These are phyloP conservation scores for Saksenaea oblongispora DNA, from an alignment of 371 early-diverging fungal genomes.

Conservation along the genomic window DNA sequence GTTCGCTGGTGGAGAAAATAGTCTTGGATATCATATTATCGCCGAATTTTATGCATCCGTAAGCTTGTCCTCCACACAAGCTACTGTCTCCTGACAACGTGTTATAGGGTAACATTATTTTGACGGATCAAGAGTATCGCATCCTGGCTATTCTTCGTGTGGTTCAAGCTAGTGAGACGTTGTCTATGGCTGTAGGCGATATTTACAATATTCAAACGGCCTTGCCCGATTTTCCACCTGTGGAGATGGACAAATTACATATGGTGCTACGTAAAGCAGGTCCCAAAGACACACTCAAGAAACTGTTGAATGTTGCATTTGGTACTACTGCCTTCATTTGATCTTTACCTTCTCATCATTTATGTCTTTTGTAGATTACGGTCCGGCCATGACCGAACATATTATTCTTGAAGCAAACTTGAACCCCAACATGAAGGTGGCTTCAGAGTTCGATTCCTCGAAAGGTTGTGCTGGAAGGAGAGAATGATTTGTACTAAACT, in stretches of 20 bases:
- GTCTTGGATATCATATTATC: constrained; percentile 86
- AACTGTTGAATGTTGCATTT: constrained; percentile 70
- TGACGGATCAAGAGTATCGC: constrained; percentile 87
- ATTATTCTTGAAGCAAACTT: constrained; percentile 72
- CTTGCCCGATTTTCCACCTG: constrained; percentile 60
- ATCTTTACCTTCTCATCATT: neutral
- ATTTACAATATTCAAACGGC: constrained; percentile 63
- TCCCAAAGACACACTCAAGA: constrained; percentile 78
- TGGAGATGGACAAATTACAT: constrained; percentile 58
- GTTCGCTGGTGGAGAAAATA: constrained; percentile 74
- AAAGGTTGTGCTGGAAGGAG: constrained; percentile 35
- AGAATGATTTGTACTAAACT: neutral
- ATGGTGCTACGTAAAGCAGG: constrained; percentile 57
- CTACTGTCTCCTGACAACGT: neutral
- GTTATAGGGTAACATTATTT: constrained; percentile 88
- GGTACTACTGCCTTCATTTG: constrained; percentile 31
- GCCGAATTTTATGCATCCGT: constrained; percentile 92
- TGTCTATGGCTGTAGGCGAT: constrained; percentile 81
- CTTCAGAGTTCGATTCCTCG: constrained; percentile 54
- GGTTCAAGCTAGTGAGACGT: constrained; percentile 78
- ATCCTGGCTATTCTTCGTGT: constrained; percentile 87
- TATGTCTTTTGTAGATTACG: constrained; percentile 59
- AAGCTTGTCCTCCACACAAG: constrained; percentile 18
- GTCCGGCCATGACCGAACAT: constrained; percentile 90
- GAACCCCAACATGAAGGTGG: constrained; percentile 64